Evolutionary conservation across 139 green algal species (phyloP), one percentile per base, ranked within the genome.

Genomic region (Coelastrella sp.): DNA sequence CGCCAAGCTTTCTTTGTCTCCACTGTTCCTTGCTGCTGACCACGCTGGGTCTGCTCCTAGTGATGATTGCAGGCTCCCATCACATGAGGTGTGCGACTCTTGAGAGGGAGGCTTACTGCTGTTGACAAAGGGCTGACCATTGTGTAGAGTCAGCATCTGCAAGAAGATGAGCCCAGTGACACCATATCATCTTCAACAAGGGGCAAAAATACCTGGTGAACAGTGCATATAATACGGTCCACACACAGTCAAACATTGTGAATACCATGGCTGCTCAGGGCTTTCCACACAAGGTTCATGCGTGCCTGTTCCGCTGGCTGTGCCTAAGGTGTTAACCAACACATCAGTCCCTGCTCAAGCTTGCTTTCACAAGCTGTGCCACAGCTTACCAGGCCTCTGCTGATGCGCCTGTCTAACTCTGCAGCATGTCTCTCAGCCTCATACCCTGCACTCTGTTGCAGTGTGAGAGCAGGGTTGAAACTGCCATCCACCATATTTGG

Each of bases 381-480:
- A n/a, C n/a, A n/a, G 34, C 84, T 57, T 41, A 91, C 88, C 88
- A 90, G 63, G 19, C 67, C 87, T 1, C 87, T 79, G 34, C 83
- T 53, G 2, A 92, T 75, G 48, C 89, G 90, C 71, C 88, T 66
- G 34, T 91, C 79, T 62, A 87, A 38, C 34, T 77, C 41, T 41
- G 9, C 40, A n/a, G 83, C 83, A 15, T 83, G 38, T 35, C 50
- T 11, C 5, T 8, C 72, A 35, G 71, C 45, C 19, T 75, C 40
- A 77, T 69, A 79, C 1, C 40, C 34, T 0, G 66, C 67, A 41
- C 30, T 72, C 68, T 81, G 48, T 48, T 62, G 48, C 66, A 86
- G n/a, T 17, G 67, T 72, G 48, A 86, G 48, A 9, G 21, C 48
- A 7, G 72, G 72, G 30, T 80, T 80, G 48, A 80, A 80, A 30